A percentile compares a stretch with the other conserved stretches of the same genome.
phyloP scores from a whole-genome alignment of 2,329 filamentous ascomycete species.

The Karstenula rhodostoma region DNA sequence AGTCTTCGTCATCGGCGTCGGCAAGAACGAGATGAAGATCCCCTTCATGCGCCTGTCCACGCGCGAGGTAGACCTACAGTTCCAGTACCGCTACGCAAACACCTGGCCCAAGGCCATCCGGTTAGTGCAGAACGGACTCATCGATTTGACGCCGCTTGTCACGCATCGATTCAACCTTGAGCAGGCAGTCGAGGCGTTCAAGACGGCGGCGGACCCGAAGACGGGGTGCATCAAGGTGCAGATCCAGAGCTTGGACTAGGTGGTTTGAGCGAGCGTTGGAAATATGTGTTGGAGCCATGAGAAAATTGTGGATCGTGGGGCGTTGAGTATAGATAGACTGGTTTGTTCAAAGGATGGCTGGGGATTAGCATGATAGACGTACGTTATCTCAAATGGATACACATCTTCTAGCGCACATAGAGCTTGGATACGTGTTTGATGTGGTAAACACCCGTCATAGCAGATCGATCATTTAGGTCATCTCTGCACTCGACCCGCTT shows the following conservation, averaged over 20 bases:
- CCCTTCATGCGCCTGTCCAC: conserved; percentile 94
- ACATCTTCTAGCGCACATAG: neutral
- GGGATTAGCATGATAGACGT: neutral
- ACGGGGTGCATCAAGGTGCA: conserved; percentile 98
- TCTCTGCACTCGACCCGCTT: neutral
- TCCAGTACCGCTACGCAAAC: conserved; percentile 96
- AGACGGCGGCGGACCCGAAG: conserved; percentile 85
- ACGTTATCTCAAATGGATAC: neutral
- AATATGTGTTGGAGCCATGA: neutral
- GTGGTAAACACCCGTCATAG: too few relatives aligned
- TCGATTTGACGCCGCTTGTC: conserved; percentile 82
- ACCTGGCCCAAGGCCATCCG: conserved; percentile 95
- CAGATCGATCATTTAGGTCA: neutral
- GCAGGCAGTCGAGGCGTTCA: conserved; percentile 87
- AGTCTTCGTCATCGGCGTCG: conserved; percentile 95
- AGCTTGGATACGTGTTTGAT: neutral
- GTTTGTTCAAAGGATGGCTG: neutral
- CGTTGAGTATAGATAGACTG: neutral
- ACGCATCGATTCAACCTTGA: conserved; percentile 88
- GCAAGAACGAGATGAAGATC: conserved; percentile 92
- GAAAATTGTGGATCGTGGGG: neutral
- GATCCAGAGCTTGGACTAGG: conserved; percentile 73
- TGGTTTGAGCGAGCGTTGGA: too few relatives aligned
- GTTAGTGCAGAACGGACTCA: conserved; percentile 81
- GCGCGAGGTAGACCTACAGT: conserved; percentile 91